These are phyloP conservation scores for Rhynchospora tenuis DNA, from an alignment of 176 grass and related monocot species.

Conservation along the genomic window DNA sequence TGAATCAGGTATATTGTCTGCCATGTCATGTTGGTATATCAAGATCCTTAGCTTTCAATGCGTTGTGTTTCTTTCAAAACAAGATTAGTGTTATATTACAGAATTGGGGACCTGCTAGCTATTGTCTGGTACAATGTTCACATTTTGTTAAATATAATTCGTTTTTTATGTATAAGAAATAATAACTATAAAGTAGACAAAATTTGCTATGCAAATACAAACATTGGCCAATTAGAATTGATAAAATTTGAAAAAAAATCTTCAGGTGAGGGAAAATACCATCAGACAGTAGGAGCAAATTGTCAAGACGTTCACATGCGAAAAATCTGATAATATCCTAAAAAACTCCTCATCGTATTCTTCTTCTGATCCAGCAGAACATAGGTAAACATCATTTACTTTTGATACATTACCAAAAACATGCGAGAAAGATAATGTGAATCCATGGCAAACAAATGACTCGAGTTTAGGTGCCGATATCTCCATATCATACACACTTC, in stretches of 20 bases:
- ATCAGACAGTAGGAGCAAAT: slow-evolving; percentile 27
- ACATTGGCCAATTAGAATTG: not conserved
- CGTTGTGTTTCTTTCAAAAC: too few relatives aligned
- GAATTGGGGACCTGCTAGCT: too few relatives aligned
- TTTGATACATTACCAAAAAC: slow-evolving; percentile 12
- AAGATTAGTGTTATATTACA: too few relatives aligned
- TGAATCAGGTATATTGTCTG: too few relatives aligned
- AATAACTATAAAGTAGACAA: not conserved
- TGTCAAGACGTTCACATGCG: slow-evolving; percentile 25
- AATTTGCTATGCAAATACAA: not conserved
- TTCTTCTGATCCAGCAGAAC: not conserved
- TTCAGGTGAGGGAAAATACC: slow-evolving; percentile 14
- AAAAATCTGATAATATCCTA: not conserved
- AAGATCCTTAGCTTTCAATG: too few relatives aligned
- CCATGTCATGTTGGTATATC: too few relatives aligned
- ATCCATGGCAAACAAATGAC: not conserved
- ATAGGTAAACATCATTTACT: slow-evolving; percentile 32
- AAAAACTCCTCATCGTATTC: not conserved
- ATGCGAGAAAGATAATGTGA: not conserved
- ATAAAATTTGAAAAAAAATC: not conserved
- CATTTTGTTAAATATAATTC: too few relatives aligned
- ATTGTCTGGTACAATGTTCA: too few relatives aligned
- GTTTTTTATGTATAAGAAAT: not conserved
- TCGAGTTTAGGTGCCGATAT: too few relatives aligned
- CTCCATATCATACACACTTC: too few relatives aligned